Conservation (phyloP, 352 stramenopile genomes). For the Pythium brachiatum region DNA sequence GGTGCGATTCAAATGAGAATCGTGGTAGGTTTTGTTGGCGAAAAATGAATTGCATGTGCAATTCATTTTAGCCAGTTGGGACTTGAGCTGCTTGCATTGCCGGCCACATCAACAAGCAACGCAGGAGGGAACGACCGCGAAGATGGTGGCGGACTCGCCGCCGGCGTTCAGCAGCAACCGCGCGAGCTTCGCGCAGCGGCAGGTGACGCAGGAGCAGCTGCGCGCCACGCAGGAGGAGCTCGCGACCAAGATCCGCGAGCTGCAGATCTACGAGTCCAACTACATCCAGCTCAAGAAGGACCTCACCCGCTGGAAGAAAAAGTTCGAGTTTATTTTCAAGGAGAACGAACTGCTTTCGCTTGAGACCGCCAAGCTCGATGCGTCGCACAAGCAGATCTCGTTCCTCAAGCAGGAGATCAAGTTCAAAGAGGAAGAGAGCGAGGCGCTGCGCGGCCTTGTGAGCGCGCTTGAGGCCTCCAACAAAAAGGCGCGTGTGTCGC, state of each 20-base stretch:
- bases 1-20: background rate
- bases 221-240: constrained; percentile 78
- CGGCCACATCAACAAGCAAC: constrained; percentile 4
- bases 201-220: constrained; percentile 58
- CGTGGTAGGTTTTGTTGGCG: no score
- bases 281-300: constrained; percentile 81
- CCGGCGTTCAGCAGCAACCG: constrained; percentile 56
- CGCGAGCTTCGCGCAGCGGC: constrained; percentile 60
- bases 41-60: background rate
- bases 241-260: constrained; percentile 71
- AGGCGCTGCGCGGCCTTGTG: constrained; percentile 68
- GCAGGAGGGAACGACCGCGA: background rate
- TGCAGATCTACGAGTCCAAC: constrained; percentile 80
- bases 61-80: constrained; percentile 3
- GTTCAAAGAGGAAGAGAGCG: constrained; percentile 81
- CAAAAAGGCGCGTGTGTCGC: constrained; percentile 74
- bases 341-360: constrained; percentile 84
- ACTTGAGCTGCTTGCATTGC: background rate
- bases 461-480: constrained; percentile 73
- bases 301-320: constrained; percentile 80
- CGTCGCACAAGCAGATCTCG: constrained; percentile 77
- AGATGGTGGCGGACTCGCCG: constrained; percentile 22
- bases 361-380: constrained; percentile 82
- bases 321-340: constrained; percentile 85
- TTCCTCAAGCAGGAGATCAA: constrained; percentile 85